These are phyloP conservation scores for Austropuccinia psidii DNA, from an alignment of 1,284 basidiomycete genomes.

Conservation along the genomic window DNA sequence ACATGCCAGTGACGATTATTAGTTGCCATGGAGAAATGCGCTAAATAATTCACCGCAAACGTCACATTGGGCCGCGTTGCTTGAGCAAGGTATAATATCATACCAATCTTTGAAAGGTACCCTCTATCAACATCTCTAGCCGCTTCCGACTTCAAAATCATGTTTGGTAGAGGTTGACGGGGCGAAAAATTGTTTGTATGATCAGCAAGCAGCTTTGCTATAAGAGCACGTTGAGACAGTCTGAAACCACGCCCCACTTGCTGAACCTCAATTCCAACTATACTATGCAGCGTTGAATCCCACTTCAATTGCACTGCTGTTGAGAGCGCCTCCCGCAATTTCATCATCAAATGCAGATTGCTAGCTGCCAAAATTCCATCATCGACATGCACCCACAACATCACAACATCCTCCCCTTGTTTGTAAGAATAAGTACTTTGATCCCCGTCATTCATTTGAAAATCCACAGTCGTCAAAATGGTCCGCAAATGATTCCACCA, in stretches of 20 bases:
- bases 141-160: no score
- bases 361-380: neutral
- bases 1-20: neutral
- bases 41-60: neutral
- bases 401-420: neutral
- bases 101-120: no score
- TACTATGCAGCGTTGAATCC: neutral
- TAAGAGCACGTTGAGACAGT: neutral
- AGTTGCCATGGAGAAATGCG: neutral
- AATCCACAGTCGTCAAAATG: neutral
- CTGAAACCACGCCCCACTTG: neutral
- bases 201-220: neutral
- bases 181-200: neutral
- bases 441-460: neutral
- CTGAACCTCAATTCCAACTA: neutral
- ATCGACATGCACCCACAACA: constrained; percentile 9
- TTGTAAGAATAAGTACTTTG: neutral
- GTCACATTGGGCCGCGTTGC: neutral
- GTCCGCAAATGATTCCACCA: constrained; percentile 2
- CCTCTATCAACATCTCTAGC: no score
- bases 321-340: neutral
- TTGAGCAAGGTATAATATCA: neutral
- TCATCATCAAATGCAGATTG: neutral
- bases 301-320: neutral
- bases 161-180: neutral